A percentile compares a stretch with the other conserved stretches of the same genome.
phyloP scores from a whole-genome alignment of 305 asterid species.

The Salvia sclarea region DNA sequence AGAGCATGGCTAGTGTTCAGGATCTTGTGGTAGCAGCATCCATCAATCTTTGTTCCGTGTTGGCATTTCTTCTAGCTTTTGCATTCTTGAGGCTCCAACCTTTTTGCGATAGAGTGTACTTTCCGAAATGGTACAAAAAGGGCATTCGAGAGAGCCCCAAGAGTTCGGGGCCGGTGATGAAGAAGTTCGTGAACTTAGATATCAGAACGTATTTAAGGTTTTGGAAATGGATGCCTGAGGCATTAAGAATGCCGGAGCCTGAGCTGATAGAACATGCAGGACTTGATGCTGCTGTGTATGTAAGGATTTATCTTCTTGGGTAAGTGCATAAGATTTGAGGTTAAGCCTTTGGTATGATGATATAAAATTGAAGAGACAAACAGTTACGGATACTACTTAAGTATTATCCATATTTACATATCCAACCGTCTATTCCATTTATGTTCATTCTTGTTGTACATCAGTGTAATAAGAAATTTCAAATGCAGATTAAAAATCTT shows the following conservation, averaged over 20 bases:
- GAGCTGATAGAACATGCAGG: conserved; percentile 95
- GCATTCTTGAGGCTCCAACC: conserved; percentile 93
- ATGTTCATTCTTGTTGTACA: not conserved
- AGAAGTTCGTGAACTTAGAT: conserved; percentile 68
- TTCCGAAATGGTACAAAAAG: conserved; percentile 95
- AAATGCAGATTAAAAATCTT: conserved; percentile 80
- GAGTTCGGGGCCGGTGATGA: conserved; percentile 56
- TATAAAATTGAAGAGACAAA: conserved; percentile 5
- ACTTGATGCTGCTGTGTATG: conserved; percentile 84
- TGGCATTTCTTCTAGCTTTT: conserved; percentile 86
- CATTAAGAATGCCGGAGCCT: conserved; percentile 91
- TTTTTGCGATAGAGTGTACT: conserved; percentile 81
- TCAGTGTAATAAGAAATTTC: not conserved
- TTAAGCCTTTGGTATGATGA: conserved; percentile 6
- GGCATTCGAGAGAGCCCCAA: conserved; percentile 87
- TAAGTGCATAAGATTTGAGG: conserved; percentile 37
- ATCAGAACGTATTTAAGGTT: conserved; percentile 64
- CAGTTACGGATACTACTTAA: not conserved
- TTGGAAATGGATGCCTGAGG: conserved; percentile 98
- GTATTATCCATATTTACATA: not conserved
- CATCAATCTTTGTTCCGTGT: conserved; percentile 79
- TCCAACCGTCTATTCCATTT: conserved; percentile 3
- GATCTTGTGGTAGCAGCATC: conserved; percentile 72
- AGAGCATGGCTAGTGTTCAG: conserved; percentile 65
- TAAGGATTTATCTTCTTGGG: conserved; percentile 95